Evolutionary conservation across 2,329 filamentous ascomycete species (phyloP).

Genomic region (Trichoderma guizhouense): DNA sequence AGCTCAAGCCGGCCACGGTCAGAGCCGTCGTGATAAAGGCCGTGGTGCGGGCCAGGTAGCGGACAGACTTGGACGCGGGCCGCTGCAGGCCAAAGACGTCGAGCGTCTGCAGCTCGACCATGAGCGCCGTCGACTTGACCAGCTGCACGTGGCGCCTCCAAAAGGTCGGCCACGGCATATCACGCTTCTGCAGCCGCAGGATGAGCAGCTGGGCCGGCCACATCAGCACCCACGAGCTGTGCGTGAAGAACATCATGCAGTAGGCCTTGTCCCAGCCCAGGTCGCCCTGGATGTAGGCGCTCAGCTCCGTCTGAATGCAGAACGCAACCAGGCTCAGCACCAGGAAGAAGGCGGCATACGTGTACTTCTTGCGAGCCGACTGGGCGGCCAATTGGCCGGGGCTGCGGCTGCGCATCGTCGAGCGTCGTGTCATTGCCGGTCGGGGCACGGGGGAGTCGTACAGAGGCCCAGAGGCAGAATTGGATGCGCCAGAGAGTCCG

Average conservation of each 20-base stretch:
- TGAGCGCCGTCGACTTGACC: slow-evolving; percentile 60
- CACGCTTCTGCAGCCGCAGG: slow-evolving; percentile 73
- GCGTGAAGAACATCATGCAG: slow-evolving; percentile 97
- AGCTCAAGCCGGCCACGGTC: slow-evolving; percentile 86
- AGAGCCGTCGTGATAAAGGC: slow-evolving; percentile 79
- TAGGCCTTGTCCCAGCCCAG: slow-evolving; percentile 98
- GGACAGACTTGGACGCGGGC: slow-evolving; percentile 29
- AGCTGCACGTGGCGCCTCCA: slow-evolving; percentile 64
- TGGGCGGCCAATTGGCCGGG: slow-evolving; percentile 49
- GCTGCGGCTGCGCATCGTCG: slow-evolving; percentile 73
- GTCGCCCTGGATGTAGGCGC: slow-evolving; percentile 89
- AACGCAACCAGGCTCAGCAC: slow-evolving; percentile 81
- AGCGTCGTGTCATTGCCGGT: slow-evolving; percentile 42
- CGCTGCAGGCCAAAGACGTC: slow-evolving; percentile 52
- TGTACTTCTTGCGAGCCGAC: slow-evolving; percentile 73
- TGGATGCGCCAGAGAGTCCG: slow-evolving; percentile 17
- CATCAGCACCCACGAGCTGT: slow-evolving; percentile 86
- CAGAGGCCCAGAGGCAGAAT: slow-evolving; percentile 20
- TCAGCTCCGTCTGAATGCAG: slow-evolving; percentile 91
- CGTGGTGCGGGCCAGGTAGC: slow-evolving; percentile 76
- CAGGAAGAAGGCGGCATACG: slow-evolving; percentile 81
- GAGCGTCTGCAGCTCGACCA: slow-evolving; percentile 79
- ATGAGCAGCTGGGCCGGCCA: slow-evolving; percentile 84
- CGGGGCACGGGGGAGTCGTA: slow-evolving; percentile 22
- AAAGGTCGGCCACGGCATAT: slow-evolving; percentile 77